Percentiles rank a stretch among this genome's conserved stretches.
Conservation (phyloP, 176 grass and related monocot genomes). For the Zea luxurians region DNA sequence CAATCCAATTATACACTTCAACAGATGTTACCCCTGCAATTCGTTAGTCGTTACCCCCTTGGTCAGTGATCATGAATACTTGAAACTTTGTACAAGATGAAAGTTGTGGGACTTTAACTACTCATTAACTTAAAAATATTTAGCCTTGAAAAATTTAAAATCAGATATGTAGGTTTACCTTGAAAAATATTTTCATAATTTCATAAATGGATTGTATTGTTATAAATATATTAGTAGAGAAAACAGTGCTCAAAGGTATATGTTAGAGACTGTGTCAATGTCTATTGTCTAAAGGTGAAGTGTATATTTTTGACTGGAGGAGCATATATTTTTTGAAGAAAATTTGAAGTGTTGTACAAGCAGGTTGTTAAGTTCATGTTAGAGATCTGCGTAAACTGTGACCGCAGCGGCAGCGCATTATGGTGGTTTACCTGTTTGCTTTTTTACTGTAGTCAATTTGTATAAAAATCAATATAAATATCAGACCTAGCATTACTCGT, state of each 20-base stretch:
- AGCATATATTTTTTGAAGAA: neutral
- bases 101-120: neutral
- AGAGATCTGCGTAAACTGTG: neutral
- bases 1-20: no score
- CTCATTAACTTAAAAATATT: neutral
- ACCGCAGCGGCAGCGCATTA: neutral
- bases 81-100: neutral
- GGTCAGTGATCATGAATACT: neutral
- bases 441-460: slow-evolving; percentile 9
- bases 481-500: neutral
- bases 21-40: neutral
- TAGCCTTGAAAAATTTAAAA: neutral
- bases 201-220: neutral
- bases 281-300: neutral
- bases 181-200: neutral
- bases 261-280: neutral
- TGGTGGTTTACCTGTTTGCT: neutral
- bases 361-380: neutral
- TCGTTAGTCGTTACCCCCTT: neutral
- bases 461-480: slow-evolving; percentile 5
- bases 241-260: neutral
- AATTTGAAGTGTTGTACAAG: neutral
- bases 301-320: neutral
- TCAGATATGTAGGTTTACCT: neutral
- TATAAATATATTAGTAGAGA: neutral